phyloP scores from a whole-genome alignment of 2,329 filamentous ascomycete species.

The Aspergillus flavus region DNA sequence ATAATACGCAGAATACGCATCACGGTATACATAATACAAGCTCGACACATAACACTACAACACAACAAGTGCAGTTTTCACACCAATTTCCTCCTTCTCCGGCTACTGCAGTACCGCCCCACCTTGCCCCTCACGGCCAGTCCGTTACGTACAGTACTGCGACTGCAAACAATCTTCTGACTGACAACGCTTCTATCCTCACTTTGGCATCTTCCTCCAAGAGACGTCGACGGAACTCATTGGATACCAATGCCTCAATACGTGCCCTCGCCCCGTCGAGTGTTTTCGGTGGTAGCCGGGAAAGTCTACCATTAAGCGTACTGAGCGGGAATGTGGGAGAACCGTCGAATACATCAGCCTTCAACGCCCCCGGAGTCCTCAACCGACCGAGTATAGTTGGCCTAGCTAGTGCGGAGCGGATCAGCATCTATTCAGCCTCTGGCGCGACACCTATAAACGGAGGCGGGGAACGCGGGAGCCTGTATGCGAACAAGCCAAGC shows the following conservation, averaged over 20 bases:
- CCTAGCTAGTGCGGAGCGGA: slow-evolving; percentile 60
- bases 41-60: slow-evolving; percentile 40
- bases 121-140: slow-evolving; percentile 55
- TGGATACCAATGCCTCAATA: slow-evolving; percentile 68
- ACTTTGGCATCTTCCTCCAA: slow-evolving; percentile 68
- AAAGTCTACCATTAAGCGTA: slow-evolving; percentile 65
- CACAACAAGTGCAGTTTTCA: slow-evolving; percentile 55
- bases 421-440: slow-evolving; percentile 74
- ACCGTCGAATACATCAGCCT: slow-evolving; percentile 44
- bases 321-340: slow-evolving; percentile 58
- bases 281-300: slow-evolving; percentile 65
- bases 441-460: slow-evolving; percentile 63
- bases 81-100: slow-evolving; percentile 63
- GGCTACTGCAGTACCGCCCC: slow-evolving; percentile 63
- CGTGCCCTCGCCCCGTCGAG: slow-evolving; percentile 66
- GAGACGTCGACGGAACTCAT: slow-evolving; percentile 62
- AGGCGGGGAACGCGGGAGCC: slow-evolving; percentile 76
- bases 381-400: slow-evolving; percentile 56
- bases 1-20: slow-evolving; percentile 37
- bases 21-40: slow-evolving; percentile 37
- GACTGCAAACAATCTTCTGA: slow-evolving; percentile 65
- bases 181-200: slow-evolving; percentile 67
- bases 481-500: slow-evolving; percentile 66
- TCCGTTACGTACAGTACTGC: slow-evolving; percentile 62
- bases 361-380: slow-evolving; percentile 42